Evolutionary conservation across 768 basidiomycete genomes (phyloP).

Genomic region (Termitomyces titanicus): DNA sequence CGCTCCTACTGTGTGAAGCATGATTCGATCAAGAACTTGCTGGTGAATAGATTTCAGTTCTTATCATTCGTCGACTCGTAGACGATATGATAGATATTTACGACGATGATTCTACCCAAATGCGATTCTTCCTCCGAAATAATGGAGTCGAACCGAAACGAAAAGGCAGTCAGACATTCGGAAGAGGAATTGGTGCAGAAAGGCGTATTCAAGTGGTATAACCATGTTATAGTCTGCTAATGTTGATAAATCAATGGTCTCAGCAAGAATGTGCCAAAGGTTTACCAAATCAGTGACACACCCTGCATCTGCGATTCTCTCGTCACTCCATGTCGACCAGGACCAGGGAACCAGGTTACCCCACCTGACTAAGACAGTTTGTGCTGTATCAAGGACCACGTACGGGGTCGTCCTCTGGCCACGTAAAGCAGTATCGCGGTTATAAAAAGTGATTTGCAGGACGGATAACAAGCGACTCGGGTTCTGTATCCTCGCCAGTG

Average conservation of each 20-base stretch:
- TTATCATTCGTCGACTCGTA: background rate
- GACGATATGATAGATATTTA: background rate
- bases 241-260: background rate
- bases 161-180: slow-evolving; percentile 2
- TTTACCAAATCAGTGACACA: slow-evolving; percentile 47
- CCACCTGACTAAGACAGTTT: slow-evolving; percentile 55
- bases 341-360: slow-evolving; percentile 55
- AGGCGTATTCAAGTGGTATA: slow-evolving; percentile 36
- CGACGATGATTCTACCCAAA: slow-evolving; percentile 6
- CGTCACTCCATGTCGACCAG: slow-evolving; percentile 63
- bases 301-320: slow-evolving; percentile 45
- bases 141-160: background rate
- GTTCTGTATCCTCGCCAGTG: slow-evolving; percentile 44
- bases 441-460: slow-evolving; percentile 24
- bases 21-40: slow-evolving; percentile 20
- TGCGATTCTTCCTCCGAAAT: background rate
- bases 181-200: slow-evolving; percentile 2
- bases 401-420: slow-evolving; percentile 11
- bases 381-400: slow-evolving; percentile 36
- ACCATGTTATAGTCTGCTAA: slow-evolving; percentile 49
- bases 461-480: slow-evolving; percentile 39
- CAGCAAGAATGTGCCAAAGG: background rate
- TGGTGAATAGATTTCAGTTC: slow-evolving; percentile 15
- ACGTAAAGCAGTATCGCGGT: background rate
- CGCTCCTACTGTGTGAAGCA: slow-evolving; percentile 5